phyloP scores from a whole-genome alignment of 2,329 filamentous ascomycete genomes.

The Clonostachys byssicola region DNA sequence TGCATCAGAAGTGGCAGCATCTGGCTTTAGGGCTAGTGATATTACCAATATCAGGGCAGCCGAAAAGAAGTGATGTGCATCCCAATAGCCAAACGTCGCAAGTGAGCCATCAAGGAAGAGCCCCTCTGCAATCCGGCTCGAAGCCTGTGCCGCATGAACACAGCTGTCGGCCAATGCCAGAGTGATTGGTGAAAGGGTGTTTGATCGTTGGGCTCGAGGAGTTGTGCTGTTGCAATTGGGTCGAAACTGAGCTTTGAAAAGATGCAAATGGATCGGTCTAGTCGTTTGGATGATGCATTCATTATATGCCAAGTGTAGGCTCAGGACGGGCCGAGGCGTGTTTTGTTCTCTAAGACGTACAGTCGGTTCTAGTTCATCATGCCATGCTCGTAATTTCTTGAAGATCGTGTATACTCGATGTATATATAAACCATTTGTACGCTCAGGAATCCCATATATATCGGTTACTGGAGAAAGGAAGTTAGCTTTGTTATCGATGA shows the following conservation, averaged over 20 bases:
- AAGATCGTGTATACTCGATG: conserved; percentile 18
- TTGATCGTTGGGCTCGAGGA: conserved; percentile 1
- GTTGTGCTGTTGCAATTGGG: conserved; percentile 3
- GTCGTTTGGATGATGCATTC: conserved; percentile 28
- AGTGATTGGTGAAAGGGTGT: conserved; percentile 20
- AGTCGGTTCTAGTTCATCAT: conserved; percentile 12
- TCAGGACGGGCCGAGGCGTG: conserved; percentile 14
- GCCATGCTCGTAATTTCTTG: conserved; percentile 18
- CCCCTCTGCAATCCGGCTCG: conserved; percentile 14
- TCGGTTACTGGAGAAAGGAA: conserved; percentile 9
- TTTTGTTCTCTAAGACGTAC: conserved; percentile 15
- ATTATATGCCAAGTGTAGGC: conserved; percentile 20
- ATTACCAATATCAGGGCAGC: conserved; percentile 20
- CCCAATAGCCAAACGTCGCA: conserved; percentile 23
- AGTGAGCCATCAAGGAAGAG: conserved; percentile 12
- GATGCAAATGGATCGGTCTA: conserved; percentile 16
- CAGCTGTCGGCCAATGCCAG: conserved; percentile 22
- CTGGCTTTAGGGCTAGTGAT: conserved; percentile 21
- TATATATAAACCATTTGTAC: conserved; percentile 17
- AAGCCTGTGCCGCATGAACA: conserved; percentile 20
- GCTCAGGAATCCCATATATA: conserved; percentile 19
- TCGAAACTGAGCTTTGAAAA: conserved; percentile 21
- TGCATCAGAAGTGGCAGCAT: conserved; percentile 14
- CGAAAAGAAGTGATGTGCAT: conserved; percentile 23
- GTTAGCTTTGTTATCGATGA: neutral